Percentiles rank a stretch among this genome's conserved stretches.
These are phyloP conservation scores for Daldinia concentrica DNA, from an alignment of 495 filamentous ascomycete genomes.

Conservation along the genomic window DNA sequence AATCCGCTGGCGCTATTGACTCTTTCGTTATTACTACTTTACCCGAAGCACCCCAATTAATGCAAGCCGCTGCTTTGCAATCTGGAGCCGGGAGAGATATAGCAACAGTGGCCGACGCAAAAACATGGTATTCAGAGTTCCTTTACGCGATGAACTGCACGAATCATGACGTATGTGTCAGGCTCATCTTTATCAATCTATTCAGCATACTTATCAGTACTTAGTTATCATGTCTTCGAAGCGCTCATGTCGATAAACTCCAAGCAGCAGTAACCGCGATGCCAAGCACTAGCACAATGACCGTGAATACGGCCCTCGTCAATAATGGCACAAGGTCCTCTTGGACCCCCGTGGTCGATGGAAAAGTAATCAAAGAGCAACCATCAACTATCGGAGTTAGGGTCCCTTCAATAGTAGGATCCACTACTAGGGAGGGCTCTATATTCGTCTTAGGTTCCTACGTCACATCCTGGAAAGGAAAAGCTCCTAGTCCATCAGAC, in stretches of 20 bases:
- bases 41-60: neutral
- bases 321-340: constrained; percentile 30
- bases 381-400: constrained; percentile 45
- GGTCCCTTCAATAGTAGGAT: constrained; percentile 52
- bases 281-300: constrained; percentile 12
- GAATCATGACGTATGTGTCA: constrained; percentile 33
- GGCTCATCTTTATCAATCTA: no score
- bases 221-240: constrained; percentile 33
- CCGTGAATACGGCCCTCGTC: constrained; percentile 16
- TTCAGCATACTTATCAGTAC: neutral
- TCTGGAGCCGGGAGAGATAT: constrained; percentile 13
- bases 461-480: neutral
- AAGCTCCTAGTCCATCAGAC: neutral
- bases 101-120: constrained; percentile 25
- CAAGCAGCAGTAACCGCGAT: constrained; percentile 12
- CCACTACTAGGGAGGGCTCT: constrained; percentile 45
- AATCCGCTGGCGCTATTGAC: neutral
- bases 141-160: constrained; percentile 44
- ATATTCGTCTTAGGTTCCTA: constrained; percentile 22
- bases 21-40: neutral
- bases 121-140: constrained; percentile 39
- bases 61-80: neutral
- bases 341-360: constrained; percentile 45
- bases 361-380: constrained; percentile 48
- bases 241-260: constrained; percentile 4